Percentiles rank a stretch among this genome's conserved stretches.
Evolutionary conservation across 2,329 filamentous ascomycete genomes (phyloP).

Genomic region (Curvularia lunata): DNA sequence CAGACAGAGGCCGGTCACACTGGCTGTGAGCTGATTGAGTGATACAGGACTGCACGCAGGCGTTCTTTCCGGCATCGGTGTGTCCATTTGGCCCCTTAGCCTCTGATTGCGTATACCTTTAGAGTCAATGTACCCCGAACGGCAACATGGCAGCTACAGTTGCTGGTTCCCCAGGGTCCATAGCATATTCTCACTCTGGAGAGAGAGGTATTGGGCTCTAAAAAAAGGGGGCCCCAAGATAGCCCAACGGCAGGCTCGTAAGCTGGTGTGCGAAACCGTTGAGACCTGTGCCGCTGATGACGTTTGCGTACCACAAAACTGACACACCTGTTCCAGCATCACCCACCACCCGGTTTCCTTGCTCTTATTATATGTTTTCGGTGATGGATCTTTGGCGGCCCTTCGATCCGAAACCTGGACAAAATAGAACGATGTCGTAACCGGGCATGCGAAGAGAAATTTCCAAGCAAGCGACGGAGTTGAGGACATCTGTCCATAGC

Average conservation of each 20-base stretch:
- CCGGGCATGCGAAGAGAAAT: not conserved
- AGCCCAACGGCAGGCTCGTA: not conserved
- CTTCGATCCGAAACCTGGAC: not conserved
- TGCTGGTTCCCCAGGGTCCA: not conserved
- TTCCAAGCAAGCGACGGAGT: not conserved
- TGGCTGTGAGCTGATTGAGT: not conserved
- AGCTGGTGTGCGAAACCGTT: not conserved
- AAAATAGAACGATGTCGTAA: not conserved
- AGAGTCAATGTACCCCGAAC: not conserved
- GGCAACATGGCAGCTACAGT: not conserved
- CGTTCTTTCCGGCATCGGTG: not conserved
- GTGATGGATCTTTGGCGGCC: not conserved
- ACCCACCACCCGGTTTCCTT: not conserved
- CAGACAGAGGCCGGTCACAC: not conserved
- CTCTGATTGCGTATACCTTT: not conserved
- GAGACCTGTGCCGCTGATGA: conserved; percentile 9
- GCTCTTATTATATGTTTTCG: not conserved
- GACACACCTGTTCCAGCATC: conserved; percentile 1
- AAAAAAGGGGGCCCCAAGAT: not conserved
- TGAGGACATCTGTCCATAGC: not conserved
- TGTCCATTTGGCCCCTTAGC: not conserved
- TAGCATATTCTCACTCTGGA: not conserved
- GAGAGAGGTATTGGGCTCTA: not conserved
- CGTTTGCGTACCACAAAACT: conserved; percentile 9
- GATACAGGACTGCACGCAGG: not conserved